phyloP scores from a whole-genome alignment of 2,329 filamentous ascomycete genomes.

The Paracoccidioides lutzii region DNA sequence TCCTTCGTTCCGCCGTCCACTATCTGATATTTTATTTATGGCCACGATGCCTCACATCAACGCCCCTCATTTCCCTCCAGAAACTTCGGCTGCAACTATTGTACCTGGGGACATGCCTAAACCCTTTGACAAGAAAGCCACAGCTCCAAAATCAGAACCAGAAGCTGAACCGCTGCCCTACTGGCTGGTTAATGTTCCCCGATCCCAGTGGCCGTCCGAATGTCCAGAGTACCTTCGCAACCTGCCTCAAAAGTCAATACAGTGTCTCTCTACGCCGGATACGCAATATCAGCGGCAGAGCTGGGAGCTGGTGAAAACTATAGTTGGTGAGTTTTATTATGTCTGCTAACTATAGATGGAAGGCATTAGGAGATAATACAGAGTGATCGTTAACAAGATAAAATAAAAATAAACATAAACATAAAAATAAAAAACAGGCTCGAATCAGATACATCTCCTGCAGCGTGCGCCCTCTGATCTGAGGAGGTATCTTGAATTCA shows the following conservation, averaged over 20 bases:
- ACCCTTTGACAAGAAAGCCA: background rate
- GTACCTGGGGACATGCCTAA: background rate
- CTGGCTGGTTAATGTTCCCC: constrained; percentile 72
- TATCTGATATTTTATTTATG: too few species aligned
- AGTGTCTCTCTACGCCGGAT: constrained; percentile 60
- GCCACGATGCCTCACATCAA: too few species aligned
- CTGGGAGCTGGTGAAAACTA: constrained; percentile 56
- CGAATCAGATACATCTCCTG: constrained; percentile 63
- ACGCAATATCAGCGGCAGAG: constrained; percentile 46
- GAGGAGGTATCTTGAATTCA: constrained; percentile 47
- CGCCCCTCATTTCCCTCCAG: too few species aligned
- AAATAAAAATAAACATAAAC: background rate
- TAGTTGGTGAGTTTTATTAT: constrained; percentile 33
- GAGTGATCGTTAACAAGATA: background rate
- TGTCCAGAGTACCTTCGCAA: constrained; percentile 61
- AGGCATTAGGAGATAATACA: background rate
- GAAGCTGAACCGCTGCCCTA: constrained; percentile 40
- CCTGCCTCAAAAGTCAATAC: constrained; percentile 53
- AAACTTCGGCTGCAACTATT: too few species aligned
- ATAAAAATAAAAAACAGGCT: constrained; percentile 21
- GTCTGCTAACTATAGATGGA: background rate
- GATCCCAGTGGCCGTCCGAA: constrained; percentile 44
- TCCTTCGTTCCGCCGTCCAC: too few species aligned
- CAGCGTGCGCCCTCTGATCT: constrained; percentile 51
- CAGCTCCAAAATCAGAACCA: background rate